phyloP scores from a whole-genome alignment of 441 rosid genomes.

The Brassica balearica region DNA sequence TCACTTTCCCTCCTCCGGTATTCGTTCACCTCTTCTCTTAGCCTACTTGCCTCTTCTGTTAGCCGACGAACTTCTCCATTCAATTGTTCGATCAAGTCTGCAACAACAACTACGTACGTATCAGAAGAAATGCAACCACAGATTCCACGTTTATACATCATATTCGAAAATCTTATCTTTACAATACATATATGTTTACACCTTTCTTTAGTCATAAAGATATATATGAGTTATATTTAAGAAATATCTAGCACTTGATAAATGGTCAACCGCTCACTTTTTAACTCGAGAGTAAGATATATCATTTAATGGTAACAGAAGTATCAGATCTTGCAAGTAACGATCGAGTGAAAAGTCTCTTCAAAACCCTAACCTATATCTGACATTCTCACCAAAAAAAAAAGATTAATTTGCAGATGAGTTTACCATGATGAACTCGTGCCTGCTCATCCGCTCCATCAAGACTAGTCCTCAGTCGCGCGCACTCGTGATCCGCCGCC shows the following conservation, averaged over 20 bases:
- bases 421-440: constrained; percentile 63
- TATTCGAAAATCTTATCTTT: not conserved
- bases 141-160: not conserved
- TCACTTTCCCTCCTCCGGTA: not conserved
- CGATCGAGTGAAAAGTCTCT: not conserved
- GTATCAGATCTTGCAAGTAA: constrained; percentile 2
- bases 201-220: not conserved
- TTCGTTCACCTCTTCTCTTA: not conserved
- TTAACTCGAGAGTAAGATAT: not conserved
- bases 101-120: constrained; percentile 1
- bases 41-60: not conserved
- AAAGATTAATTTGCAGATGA: not conserved
- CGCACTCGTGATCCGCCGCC: not conserved
- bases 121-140: not conserved
- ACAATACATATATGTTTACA: too few species aligned
- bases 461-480: constrained; percentile 45
- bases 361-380: not conserved
- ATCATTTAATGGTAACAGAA: not conserved
- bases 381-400: not conserved
- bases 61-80: constrained; percentile 67
- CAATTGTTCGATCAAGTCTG: constrained; percentile 72
- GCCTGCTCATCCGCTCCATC: constrained; percentile 73
- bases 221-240: not conserved
- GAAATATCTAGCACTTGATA: not conserved
- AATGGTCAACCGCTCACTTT: not conserved